phyloP scores from a whole-genome alignment of 169 alveolate genomes.

The Plasmodium sp. region DNA sequence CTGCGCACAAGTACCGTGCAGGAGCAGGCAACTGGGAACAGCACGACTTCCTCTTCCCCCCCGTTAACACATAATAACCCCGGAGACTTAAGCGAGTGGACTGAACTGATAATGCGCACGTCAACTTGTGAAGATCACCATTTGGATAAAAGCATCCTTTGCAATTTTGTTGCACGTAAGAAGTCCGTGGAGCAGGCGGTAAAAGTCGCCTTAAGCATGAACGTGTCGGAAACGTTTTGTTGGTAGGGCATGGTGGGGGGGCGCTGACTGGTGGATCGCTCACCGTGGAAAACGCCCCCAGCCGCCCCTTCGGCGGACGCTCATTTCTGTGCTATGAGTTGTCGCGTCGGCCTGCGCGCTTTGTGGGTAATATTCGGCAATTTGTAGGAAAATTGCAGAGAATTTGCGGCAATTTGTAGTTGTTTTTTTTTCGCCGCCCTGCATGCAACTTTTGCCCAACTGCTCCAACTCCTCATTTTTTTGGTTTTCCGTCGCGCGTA shows the following conservation, averaged over 20 bases:
- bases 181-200: not conserved
- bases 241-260: not conserved
- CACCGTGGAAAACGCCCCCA: not conserved
- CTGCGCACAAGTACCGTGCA: not conserved
- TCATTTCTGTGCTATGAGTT: not conserved
- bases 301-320: not conserved
- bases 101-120: not conserved
- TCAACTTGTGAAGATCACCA: not conserved
- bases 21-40: not conserved
- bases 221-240: not conserved
- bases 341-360: not conserved
- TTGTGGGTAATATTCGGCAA: not conserved
- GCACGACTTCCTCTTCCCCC: not conserved
- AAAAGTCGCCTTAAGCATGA: not conserved
- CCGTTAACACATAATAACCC: not conserved
- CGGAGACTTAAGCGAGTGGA: not conserved
- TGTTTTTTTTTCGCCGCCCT: not conserved
- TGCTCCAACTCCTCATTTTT: not conserved
- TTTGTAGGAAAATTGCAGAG: not conserved
- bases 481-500: not conserved
- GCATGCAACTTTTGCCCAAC: not conserved
- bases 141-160: constrained; percentile 1
- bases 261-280: not conserved
- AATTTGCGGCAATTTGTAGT: not conserved
- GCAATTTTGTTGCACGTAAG: constrained; percentile 31